phyloP scores from a whole-genome alignment of 225 moss, liverwort and hornwort species.

The Polytrichum commune region DNA sequence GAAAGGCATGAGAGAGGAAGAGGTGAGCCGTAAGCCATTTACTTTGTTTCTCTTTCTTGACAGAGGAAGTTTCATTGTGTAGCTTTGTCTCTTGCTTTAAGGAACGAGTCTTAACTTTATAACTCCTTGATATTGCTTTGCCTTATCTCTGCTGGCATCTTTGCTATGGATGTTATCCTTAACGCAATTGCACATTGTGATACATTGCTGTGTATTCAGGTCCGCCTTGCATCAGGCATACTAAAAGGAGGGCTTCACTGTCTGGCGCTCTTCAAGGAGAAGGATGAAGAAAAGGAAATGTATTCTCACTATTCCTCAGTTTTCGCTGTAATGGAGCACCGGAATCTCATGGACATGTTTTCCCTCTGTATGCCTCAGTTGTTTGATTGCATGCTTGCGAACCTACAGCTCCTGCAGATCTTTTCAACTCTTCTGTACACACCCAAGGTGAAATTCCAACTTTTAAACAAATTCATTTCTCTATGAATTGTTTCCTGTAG shows the following conservation, averaged over 20 bases:
- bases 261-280: slow-evolving; percentile 97
- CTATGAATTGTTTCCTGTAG: neutral
- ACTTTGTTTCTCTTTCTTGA: neutral
- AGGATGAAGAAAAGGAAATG: slow-evolving; percentile 99
- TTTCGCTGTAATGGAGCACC: slow-evolving; percentile 99
- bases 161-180: neutral
- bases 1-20: slow-evolving; percentile 99
- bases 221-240: slow-evolving; percentile 97
- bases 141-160: neutral
- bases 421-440: slow-evolving; percentile 91
- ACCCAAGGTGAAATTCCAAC: slow-evolving; percentile 52
- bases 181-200: neutral
- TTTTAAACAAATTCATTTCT: neutral
- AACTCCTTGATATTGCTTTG: no score
- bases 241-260: slow-evolving; percentile 95
- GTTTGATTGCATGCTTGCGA: slow-evolving; percentile 97
- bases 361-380: slow-evolving; percentile 99
- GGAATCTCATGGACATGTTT: slow-evolving; percentile 99
- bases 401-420: slow-evolving; percentile 91
- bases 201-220: slow-evolving; percentile 44
- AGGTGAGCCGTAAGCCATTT: slow-evolving; percentile 40
- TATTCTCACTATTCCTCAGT: slow-evolving; percentile 91
- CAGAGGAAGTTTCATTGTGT: neutral
- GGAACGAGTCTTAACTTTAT: no score
- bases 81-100: no score